Base-by-base conservation (phyloP, 2,329 filamentous ascomycete species). In the Rutstroemia sp. region DNA sequence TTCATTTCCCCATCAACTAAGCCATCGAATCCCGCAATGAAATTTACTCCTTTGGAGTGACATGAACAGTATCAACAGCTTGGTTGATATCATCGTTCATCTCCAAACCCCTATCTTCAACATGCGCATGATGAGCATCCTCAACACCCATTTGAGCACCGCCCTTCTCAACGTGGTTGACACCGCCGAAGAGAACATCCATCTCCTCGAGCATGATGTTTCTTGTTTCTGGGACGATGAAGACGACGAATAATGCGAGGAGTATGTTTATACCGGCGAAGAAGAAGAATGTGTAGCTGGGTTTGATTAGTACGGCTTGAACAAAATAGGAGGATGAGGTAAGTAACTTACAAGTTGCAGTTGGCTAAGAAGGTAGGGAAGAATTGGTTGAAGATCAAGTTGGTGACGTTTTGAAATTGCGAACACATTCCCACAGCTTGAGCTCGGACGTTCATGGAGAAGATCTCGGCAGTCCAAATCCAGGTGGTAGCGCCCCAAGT, bases 401-500 rank as follows among this genome's bases (percentile, higher is more conserved):
- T 86, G 67, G 82, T 82, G 52, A 87, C 79, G 66, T 87, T 82
- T 61, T 82, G 80, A 60, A 75, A 79, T 65, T 82, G 76, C 39
- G 74, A 75, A 59, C 71, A 82, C 84, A 87, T 87, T 55, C 83
- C 84, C 14, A 87, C 82, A 38, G 84, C 84, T 68, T 87, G 84
- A 5, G 83, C 82, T 57, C 84, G 82, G n/a, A 87, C 80, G 69
- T 87, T 87, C 80, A 86, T 85, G 54, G 78, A 82, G 74, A 87
- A 87, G 59, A 88, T 74, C 63, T 87, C 85, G 4, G 82, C 78
- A 0, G 85, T 87, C 80, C 81, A 87, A 67, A 87, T 87, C 84
- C 85, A 88, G 18, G 82, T 80, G 4, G 83, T 86, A 2, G 83
- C 83, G 51, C 83, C 83, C 82, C 83, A 87, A 1, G 82, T 85